phyloP scores from a whole-genome alignment of 768 basidiomycete genomes.

The Lepiota brunneoincarnata region DNA sequence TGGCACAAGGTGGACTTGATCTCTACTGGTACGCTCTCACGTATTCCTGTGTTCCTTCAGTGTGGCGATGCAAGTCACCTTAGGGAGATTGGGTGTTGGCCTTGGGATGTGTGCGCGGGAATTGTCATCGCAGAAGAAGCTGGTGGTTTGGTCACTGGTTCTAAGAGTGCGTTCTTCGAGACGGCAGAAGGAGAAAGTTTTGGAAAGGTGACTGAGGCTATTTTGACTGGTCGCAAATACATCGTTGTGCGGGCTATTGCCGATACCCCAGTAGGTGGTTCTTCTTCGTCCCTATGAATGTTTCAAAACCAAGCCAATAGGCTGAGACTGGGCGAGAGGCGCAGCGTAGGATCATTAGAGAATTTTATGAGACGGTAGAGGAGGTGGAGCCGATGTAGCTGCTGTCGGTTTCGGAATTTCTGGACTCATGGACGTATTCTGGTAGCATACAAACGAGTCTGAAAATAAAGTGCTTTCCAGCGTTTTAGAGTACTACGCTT shows the following conservation, averaged over 20 bases:
- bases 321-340: constrained; percentile 65
- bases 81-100: constrained; percentile 81
- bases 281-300: neutral
- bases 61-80: neutral
- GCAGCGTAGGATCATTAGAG: constrained; percentile 77
- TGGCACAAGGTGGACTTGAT: constrained; percentile 87
- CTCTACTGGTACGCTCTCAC: constrained; percentile 68
- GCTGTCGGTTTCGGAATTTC: no score
- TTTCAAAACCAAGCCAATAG: constrained; percentile 20
- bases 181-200: constrained; percentile 37
- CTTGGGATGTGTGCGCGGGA: constrained; percentile 93
- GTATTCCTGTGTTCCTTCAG: neutral
- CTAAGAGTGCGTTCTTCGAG: constrained; percentile 43
- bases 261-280: constrained; percentile 46
- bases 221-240: constrained; percentile 79
- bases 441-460: no score
- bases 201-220: constrained; percentile 64
- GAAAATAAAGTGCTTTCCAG: no score
- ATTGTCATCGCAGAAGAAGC: constrained; percentile 90
- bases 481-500: no score
- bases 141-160: constrained; percentile 77
- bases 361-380: constrained; percentile 82
- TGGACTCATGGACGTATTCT: no score
- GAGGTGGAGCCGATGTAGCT: constrained; percentile 58
- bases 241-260: constrained; percentile 72